phyloP scores from a whole-genome alignment of 768 basidiomycete genomes.

The Boletus speciosus region DNA sequence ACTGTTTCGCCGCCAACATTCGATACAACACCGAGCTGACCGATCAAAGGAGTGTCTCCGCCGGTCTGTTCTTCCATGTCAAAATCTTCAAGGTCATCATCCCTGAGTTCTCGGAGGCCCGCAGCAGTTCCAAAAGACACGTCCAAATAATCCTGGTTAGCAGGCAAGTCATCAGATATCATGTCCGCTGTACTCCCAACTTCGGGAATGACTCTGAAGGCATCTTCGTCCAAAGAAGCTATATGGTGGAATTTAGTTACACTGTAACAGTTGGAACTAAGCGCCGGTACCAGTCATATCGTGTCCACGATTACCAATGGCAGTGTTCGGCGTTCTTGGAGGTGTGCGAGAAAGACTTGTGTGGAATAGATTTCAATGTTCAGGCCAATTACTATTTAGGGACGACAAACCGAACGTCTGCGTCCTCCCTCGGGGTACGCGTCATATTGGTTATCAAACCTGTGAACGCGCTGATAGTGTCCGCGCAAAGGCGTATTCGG shows the following conservation, averaged over 20 bases:
- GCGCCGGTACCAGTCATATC: slow-evolving; percentile 29
- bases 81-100: slow-evolving; percentile 73
- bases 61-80: slow-evolving; percentile 31
- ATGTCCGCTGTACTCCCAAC: slow-evolving; percentile 81
- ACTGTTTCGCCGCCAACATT: slow-evolving; percentile 83
- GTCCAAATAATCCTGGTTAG: slow-evolving; percentile 84
- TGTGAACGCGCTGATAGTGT: slow-evolving; percentile 60
- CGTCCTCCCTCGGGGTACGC: slow-evolving; percentile 36
- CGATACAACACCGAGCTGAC: slow-evolving; percentile 47
- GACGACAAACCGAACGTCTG: slow-evolving; percentile 26
- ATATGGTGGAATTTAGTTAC: slow-evolving; percentile 3
- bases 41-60: slow-evolving; percentile 13
- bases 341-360: slow-evolving; percentile 10
- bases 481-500: slow-evolving; percentile 71
- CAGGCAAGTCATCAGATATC: slow-evolving; percentile 88
- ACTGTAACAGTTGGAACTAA: not conserved
- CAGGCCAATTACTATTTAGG: not conserved
- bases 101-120: slow-evolving; percentile 66
- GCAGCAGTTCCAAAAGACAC: slow-evolving; percentile 76
- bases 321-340: slow-evolving; percentile 6
- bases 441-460: slow-evolving; percentile 53
- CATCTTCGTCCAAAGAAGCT: slow-evolving; percentile 81
- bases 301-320: slow-evolving; percentile 2
- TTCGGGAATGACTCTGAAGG: slow-evolving; percentile 73
- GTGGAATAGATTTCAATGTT: not conserved